Conservation (phyloP, 257 asterid species). For the Anisodus acutangulus region DNA sequence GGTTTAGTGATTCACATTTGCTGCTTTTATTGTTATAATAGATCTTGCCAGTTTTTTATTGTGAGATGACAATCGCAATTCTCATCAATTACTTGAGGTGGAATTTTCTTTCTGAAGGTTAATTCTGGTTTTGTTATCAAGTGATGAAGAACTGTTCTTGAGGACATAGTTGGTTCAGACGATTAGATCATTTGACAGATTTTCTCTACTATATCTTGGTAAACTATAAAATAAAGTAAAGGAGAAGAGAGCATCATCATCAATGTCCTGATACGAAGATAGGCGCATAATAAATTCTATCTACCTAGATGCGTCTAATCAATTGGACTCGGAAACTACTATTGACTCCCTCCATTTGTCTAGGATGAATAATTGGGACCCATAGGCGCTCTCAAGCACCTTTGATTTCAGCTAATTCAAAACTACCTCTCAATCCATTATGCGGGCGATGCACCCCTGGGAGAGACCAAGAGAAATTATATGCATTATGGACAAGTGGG, state of each 20-base stretch:
- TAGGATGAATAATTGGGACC: background rate
- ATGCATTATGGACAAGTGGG: background rate
- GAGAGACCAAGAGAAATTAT: background rate
- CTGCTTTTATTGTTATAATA: background rate
- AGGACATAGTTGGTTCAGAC: background rate
- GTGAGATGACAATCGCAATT: background rate
- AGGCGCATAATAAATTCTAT: background rate
- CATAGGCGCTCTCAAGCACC: background rate
- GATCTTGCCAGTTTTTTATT: background rate
- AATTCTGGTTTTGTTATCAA: background rate
- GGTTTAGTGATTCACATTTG: background rate
- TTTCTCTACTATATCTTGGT: background rate
- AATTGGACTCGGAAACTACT: background rate
- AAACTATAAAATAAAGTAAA: background rate
- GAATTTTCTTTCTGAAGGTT: background rate
- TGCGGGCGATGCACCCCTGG: background rate
- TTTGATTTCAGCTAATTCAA: background rate
- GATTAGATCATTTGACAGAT: background rate
- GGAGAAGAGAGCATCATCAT: background rate
- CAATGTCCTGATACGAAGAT: background rate
- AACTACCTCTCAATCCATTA: background rate
- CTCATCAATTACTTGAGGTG: background rate
- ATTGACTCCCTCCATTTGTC: background rate
- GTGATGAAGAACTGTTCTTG: background rate
- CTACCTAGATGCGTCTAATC: background rate